Percentiles rank a stretch among this genome's conserved stretches.
Evolutionary conservation across 352 stramenopile species (phyloP).

Genomic region (Pythium biforme): DNA sequence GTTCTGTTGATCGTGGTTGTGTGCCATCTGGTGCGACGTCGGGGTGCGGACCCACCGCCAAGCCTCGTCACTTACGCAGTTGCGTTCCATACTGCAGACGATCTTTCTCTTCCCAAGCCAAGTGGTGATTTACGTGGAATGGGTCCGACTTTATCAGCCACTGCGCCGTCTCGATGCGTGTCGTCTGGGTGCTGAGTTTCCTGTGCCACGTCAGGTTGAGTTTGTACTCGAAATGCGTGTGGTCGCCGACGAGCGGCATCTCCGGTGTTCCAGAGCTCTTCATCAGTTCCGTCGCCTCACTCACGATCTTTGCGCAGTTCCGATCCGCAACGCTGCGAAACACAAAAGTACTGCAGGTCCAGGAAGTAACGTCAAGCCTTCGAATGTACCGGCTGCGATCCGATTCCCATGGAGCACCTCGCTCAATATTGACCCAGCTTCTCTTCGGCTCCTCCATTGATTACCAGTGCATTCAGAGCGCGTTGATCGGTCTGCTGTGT

Average conservation of each 20-base stretch:
- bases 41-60: neutral
- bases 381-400: neutral
- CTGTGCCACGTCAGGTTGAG: constrained; percentile 8
- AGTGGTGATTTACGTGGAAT: neutral
- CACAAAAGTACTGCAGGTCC: constrained; percentile 5
- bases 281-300: constrained; percentile 21
- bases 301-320: constrained; percentile 18
- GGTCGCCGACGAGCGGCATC: constrained; percentile 19
- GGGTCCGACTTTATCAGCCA: neutral
- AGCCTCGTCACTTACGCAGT: neutral
- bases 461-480: neutral
- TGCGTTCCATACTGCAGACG: neutral
- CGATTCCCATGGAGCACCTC: neutral
- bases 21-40: neutral
- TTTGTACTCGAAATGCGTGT: constrained; percentile 8
- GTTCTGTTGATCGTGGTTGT: constrained; percentile 1
- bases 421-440: neutral
- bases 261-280: constrained; percentile 24
- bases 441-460: neutral
- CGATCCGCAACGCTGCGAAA: constrained; percentile 4
- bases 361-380: neutral
- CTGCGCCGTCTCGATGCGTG: constrained; percentile 31
- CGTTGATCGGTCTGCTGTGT: neutral
- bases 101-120: constrained; percentile 2
- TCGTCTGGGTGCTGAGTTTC: constrained; percentile 28